Evolutionary conservation across 2,329 filamentous ascomycete species (phyloP), one percentile per base, ranked within the genome.

Genomic region (Neobulgaria alba): DNA sequence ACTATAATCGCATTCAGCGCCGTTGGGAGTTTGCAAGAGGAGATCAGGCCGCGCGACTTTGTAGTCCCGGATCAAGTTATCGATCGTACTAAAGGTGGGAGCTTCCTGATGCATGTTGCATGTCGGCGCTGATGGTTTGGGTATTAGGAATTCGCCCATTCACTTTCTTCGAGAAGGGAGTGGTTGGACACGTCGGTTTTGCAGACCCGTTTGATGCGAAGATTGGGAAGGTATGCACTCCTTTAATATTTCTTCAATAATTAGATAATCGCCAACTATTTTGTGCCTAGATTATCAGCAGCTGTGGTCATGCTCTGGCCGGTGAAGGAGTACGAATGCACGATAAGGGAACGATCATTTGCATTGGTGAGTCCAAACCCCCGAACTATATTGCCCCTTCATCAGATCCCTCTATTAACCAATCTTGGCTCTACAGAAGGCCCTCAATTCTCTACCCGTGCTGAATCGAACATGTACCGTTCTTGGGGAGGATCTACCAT

Each of bases 51-150:
- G 32, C 83, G 92, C 67, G 92, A 98, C 69, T 98, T 98, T 63
- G 85, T 96, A 38, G 75, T 98, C 10, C 92, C 90, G 0, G 88
- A 95, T 66, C 92, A 98, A 69, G 77, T 94, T 62, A 95, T 96
- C 61, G 92, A 98, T 68, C 85, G 90, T 48, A 96, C 90, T 52
- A 96, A 95, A 75, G 92, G 58, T 50, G 17, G 7, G 45, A 15
- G 9, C 5, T 5, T 20, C 18, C 18, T 10, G 10, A 19, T 3
- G 10, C 14, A 31, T 4, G 14, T 23, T 21, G 15, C 9, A 37
- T 21, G 16, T 12, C 5, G 4, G 17, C n/a, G 19, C 15, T 38
- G 20, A 34, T 42, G 23, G 21, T 36, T 35, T 12, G 14, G 8
- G 29, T 41, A 50, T 16, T 37, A 57, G 55, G 90, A 39, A 73